Evolutionary conservation across 495 filamentous ascomycete genomes (phyloP), one percentile per base, ranked within the genome.

Genomic region (Hyaloscypha hepaticicola): DNA sequence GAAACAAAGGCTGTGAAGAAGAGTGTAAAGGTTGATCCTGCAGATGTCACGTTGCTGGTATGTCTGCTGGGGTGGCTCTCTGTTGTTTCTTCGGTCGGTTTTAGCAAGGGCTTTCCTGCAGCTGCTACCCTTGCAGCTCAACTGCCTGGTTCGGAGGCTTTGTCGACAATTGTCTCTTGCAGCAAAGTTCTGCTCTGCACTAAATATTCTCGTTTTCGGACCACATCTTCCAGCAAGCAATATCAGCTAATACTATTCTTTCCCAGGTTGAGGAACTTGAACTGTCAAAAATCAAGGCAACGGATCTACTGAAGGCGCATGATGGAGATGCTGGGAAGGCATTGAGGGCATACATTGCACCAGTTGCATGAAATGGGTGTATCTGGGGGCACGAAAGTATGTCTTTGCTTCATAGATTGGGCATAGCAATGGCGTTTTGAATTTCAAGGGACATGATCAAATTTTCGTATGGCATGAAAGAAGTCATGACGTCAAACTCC

Each of bases 201-300:
- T 45, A 8, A 8, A 45, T 45, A 8, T 8, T 45, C 9, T 45
- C 38, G 9, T 28, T 56, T 16, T 26, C 19, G 49, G 49, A 52
- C 27, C 12, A 53, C 5, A 53, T 50, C 7, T 9, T 26, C 21
- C 26, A 19, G 50, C 50, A 53, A 24, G 21, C 19, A 26, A 25
- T 60, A 9, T 14, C 11, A 45, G 53, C 59, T 73, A 58, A 66
- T 66, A 21, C 61, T 5, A 5, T n/a, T 53, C 16, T 4, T 64
- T 31, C n/a, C 41, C 45, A 96, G 90, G 84, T 90, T 29, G 88
- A 93, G 9, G 83, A 96, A 72, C 76, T 96, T 53, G 91, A 96
- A 51, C 73, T 97, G 29, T 82, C 79, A 16, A 96, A 95, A 75
- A 67, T 72, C 6, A 95, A 92, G 73, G 93, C 92, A 2, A 96